Evolutionary conservation across 192 early-diverging fungal genomes (phyloP), one percentile per base, ranked within the genome.

Genomic region (Funneliformis mosseae): DNA sequence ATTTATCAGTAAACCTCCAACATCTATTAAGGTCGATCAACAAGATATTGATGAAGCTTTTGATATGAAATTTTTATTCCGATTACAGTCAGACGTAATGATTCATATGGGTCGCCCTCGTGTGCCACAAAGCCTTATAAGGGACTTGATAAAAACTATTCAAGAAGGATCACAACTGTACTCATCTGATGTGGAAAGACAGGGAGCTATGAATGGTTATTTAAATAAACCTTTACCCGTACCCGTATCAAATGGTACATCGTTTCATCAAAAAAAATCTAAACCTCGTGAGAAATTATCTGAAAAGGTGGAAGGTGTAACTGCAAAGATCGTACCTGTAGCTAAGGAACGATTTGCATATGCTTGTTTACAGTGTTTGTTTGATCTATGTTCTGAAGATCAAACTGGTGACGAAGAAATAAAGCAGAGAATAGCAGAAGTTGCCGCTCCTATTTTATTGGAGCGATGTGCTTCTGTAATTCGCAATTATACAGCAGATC

Each of bases 31-130:
- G 0, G 76, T 89, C 10, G 94, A 95, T 70, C 88, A 91, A 12
- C 83, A 92, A 9, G 85, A 92, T 42, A 82, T 85, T 16, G 92
- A 94, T 60, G 94, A 95, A 72, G 85, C 87, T 1, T 96, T 94
- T 81, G 93, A 96, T 80, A 88, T 95, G 41, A 90, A 88, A 12
- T 86, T 92, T 39, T 84, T 96, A 45, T 87, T 84, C 42, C 87
- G 85, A 41, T 81, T 96, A 42, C 88, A 94, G 75, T 85, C 77
- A 12, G 91, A 95, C 68, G 87, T 95, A 18, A 83, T 94, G 21
- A 80, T 89, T n/a, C 86, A 92, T 80, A 85, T 96, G 74, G 93
- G 94, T 7, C 85, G 89, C 75, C 80, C 85, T 16, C 88, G 92
- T 27, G 92, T 94, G 4, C 85, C 92, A 14, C 85, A 88, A 28